These are phyloP conservation scores for Stephania cephalantha DNA, from an alignment of 164 flowering plant species.

Conservation along the genomic window DNA sequence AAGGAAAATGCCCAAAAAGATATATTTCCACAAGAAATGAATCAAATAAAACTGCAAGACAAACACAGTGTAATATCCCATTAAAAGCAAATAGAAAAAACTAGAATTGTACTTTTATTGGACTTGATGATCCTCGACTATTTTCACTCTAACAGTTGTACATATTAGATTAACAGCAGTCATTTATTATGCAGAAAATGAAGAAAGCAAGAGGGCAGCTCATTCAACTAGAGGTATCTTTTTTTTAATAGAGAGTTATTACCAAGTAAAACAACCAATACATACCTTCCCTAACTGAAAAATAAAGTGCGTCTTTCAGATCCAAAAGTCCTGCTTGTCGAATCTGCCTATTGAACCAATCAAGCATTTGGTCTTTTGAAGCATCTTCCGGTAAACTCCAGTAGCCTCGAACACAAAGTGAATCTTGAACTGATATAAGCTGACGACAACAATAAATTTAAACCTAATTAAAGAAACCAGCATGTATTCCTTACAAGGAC, in stretches of 20 bases:
- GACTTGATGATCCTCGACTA: background rate
- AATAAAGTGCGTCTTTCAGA: slow-evolving; percentile 62
- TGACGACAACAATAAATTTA: slow-evolving; percentile 15
- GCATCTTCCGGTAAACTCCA: slow-evolving; percentile 54
- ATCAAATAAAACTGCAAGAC: background rate
- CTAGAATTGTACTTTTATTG: background rate
- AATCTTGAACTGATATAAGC: slow-evolving; percentile 47
- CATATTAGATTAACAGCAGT: background rate
- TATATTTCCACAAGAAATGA: background rate
- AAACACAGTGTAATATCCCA: background rate
- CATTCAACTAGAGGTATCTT: background rate
- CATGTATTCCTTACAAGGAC: background rate
- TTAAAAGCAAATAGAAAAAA: background rate
- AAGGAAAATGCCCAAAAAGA: background rate
- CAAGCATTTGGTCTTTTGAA: slow-evolving; percentile 35
- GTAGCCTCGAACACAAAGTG: slow-evolving; percentile 79
- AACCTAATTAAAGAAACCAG: background rate
- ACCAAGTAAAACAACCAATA: slow-evolving; percentile 1
- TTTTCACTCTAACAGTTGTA: background rate
- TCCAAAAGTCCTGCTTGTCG: slow-evolving; percentile 47
- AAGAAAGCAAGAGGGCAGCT: background rate
- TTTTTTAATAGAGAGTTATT: background rate
- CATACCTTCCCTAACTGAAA: slow-evolving; percentile 55
- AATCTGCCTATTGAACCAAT: slow-evolving; percentile 56
- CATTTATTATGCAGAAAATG: background rate